A percentile compares a stretch with the other conserved stretches of the same genome.
These are phyloP conservation scores for Nicotiana knightiana DNA, from an alignment of 257 asterid species.

Conservation along the genomic window DNA sequence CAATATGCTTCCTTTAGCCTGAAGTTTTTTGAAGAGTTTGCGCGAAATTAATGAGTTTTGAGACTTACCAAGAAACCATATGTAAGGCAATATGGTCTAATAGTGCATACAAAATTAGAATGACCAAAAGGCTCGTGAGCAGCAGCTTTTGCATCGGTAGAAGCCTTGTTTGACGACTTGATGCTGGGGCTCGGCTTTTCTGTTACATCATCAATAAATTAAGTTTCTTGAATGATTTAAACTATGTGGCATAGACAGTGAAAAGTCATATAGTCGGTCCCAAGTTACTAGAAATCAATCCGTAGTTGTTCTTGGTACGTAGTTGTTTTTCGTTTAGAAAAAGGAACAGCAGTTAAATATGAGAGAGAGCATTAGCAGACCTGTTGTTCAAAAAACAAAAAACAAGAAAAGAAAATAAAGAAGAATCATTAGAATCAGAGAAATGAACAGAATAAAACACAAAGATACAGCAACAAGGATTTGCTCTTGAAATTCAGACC, in stretches of 20 bases:
- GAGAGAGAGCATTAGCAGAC: background rate
- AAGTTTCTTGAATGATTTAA: background rate
- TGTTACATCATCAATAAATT: background rate
- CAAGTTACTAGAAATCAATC: background rate
- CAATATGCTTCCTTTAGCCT: background rate
- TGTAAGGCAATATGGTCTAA: background rate
- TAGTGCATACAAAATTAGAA: background rate
- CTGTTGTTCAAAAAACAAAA: background rate
- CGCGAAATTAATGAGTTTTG: background rate
- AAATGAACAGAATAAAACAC: background rate
- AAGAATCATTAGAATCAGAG: background rate
- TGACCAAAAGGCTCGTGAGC: background rate
- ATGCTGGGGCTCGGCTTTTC: background rate
- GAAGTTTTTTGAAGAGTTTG: background rate
- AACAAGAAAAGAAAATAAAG: no score
- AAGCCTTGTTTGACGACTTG: background rate
- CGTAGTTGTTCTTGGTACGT: background rate
- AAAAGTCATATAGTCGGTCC: background rate
- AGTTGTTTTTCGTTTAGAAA: background rate
- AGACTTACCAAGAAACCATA: background rate
- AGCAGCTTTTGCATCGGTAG: background rate
- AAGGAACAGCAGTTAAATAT: background rate
- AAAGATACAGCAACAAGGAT: background rate
- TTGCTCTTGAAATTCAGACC: background rate
- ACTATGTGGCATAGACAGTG: background rate